Base-by-base conservation (phyloP, 805 yeast species). In the Myxozyma kluyveri region DNA sequence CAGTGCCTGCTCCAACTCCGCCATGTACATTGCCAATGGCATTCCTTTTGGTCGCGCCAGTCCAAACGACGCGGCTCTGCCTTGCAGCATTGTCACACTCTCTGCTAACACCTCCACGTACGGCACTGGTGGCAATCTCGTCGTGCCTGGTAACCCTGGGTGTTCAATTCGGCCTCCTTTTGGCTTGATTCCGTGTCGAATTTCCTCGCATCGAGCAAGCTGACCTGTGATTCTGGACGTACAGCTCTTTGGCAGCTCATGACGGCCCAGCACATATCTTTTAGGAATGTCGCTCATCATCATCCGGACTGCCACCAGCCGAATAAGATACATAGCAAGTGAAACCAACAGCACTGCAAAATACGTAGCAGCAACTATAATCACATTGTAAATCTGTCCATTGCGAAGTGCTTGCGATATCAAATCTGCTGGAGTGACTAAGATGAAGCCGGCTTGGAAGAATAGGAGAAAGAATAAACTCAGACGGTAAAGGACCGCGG, bases 351-450 rank as follows among this genome's bases (percentile, higher is more conserved):
- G 71, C 57, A 86, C 81, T 1, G 80, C 69, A 2, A 82, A 87
- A 61, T 86, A 75, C 4, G 85, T 88, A 41, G 82, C 78, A 5
- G 86, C 80, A 19, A 89, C 87, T 53, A 90, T 87, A 56, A 90
- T 83, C 2, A 91, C 80, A 65, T 89, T 88, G 65, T 87, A 72
- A 1, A 87, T 93, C 61, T 86, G 80, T 54, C 79, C 78, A 10
- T 80, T 72, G 1, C 84, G 75, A 59, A 80, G 78, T 4, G 82
- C 78, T 62, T 78, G 83, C 0, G 75, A 74, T 54, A 89, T 81
- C 27, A 88, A 81, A 67, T 91, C 97, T 14, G 88, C 78, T 0
- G 95, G 95, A 0, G 91, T 72, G 6, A 85, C 86, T 1, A 86
- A 72, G 24, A 82, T 72, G 49, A 89, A 78, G 0, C 82, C 87